Conservation (phyloP, 305 asterid genomes). For the Solanum hybrid region DNA sequence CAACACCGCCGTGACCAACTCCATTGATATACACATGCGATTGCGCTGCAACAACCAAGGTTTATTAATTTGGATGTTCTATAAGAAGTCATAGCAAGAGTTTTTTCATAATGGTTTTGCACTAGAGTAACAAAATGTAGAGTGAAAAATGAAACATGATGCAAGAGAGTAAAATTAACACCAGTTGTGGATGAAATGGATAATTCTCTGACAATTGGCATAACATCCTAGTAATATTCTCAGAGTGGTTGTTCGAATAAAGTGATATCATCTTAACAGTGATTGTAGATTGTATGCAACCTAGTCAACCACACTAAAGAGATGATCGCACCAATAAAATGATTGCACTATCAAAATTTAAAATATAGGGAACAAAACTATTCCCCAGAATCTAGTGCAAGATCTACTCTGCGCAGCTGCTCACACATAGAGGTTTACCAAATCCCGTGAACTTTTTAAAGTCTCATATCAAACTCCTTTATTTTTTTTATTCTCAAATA, state of each 20-base stretch:
- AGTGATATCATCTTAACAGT: background rate
- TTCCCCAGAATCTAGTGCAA: background rate
- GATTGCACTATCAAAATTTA: background rate
- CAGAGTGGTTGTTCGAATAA: background rate
- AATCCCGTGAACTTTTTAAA: background rate
- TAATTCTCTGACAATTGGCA: background rate
- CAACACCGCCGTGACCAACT: conserved; percentile 91
- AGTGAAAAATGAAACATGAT: background rate
- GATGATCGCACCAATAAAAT: background rate
- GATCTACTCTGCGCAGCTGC: background rate
- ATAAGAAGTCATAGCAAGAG: background rate
- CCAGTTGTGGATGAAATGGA: background rate
- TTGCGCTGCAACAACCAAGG: conserved; percentile 35
- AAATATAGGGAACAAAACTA: background rate
- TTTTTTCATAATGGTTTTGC: background rate
- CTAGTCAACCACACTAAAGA: background rate
- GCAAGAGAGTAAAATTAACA: background rate
- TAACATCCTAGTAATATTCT: background rate
- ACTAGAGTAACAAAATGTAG: background rate
- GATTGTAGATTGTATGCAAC: background rate
- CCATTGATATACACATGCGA: conserved; percentile 90
- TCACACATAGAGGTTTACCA: background rate
- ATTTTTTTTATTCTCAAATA: background rate
- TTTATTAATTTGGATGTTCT: background rate
- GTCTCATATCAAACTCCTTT: background rate